Evolutionary conservation across 2,329 filamentous ascomycete genomes (phyloP), one percentile per base, ranked within the genome.

Genomic region (Lasiodiplodia theobromae): DNA sequence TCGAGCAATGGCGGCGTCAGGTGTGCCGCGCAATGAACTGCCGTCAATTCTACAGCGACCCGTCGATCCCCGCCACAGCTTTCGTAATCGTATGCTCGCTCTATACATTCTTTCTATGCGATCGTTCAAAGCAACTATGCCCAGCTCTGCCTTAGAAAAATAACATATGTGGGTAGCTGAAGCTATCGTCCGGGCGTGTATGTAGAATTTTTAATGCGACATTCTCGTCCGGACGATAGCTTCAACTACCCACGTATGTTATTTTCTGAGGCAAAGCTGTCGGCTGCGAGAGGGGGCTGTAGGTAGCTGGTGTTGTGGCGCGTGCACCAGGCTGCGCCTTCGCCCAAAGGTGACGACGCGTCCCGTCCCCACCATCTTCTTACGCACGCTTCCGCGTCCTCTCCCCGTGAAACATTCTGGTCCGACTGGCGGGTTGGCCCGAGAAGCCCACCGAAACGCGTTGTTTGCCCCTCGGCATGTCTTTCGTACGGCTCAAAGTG

Each of bases 311-410:
- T 40, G 54, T 23, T 58, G 54, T 58, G 54, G 54, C 54, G 54
- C 54, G 54, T 58, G 54, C 54, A n/a, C 54, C 54, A 23, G 54
- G n/a, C 54, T 58, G 54, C 54, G 54, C 54, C 54, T 58, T 34
- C 49, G 25, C 23, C 49, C 49, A 58, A 38, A n/a, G 34, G n/a
- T 16, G 54, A 58, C 54, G 54, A 58, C 54, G 54, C 54, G 54
- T 58, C 54, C 54, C 16, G 18, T 58, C 54, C 37, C 54, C 54
- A 58, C 54, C 54, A 23, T 14, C 31, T 8, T 31, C 54, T 58
- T 58, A 58, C 54, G 54, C 54, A 40, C n/a, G 34, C 34, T 23
- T 31, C 4, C 34, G 54, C 54, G 54, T 40, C 54, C 34, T 38
- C 54, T 38, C 37, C 25, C 34, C 34, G 34, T 16, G 34, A 6